Conservation (phyloP, 2,329 filamentous ascomycete species). For the Ophiostoma novo-ulmi region DNA sequence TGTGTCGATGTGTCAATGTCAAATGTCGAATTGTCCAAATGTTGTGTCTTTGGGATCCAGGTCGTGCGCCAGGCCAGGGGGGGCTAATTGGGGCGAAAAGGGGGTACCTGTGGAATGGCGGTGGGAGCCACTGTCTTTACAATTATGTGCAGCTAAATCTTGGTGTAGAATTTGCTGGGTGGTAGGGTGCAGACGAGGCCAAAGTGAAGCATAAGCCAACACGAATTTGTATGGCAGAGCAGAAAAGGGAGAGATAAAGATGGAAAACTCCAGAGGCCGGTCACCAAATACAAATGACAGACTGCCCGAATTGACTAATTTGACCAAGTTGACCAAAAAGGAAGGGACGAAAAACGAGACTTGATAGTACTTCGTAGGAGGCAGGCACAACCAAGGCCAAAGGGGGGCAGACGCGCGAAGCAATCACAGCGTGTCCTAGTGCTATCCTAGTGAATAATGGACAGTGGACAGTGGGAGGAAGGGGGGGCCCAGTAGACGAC, state of each 20-base stretch:
- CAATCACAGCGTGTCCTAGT: conserved; percentile 4
- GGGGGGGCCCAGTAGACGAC: conserved; percentile 2
- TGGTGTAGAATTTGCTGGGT: no score
- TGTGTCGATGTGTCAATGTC: neutral
- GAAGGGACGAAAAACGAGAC: conserved; percentile 11
- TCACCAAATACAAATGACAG: neutral
- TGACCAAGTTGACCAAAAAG: conserved; percentile 10
- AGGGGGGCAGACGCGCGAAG: conserved; percentile 9
- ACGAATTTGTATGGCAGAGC: neutral
- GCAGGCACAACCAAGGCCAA: conserved; percentile 15
- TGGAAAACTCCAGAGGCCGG: neutral
- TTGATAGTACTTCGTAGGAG: neutral
- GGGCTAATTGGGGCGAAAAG: conserved; percentile 12
- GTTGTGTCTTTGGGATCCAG: conserved; percentile 3
- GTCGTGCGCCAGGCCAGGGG: conserved; percentile 15
- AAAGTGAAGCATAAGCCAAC: conserved; percentile 8
- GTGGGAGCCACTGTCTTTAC: conserved; percentile 4
- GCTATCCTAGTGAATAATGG: neutral
- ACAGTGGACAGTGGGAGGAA: neutral
- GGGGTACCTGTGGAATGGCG: conserved; percentile 9
- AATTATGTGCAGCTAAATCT: no score
- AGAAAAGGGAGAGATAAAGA: conserved; percentile 14
- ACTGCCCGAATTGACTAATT: neutral
- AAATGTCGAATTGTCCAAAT: neutral
- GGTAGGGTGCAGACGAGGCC: neutral